Evolutionary conservation across 441 rosid genomes (phyloP).

Genomic region (Arabidopsis hybrid): DNA sequence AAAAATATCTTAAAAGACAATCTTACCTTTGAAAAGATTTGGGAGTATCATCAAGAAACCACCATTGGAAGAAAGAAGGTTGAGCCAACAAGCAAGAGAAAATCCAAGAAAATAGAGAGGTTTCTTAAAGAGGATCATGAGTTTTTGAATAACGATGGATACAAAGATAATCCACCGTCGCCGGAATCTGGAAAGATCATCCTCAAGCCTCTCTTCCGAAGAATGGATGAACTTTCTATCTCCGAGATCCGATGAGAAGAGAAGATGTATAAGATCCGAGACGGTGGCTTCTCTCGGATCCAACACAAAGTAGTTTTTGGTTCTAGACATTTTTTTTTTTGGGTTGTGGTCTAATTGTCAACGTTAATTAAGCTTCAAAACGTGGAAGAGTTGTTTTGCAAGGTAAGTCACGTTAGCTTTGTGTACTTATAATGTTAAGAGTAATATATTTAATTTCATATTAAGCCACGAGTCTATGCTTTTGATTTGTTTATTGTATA

Average conservation of each 20-base stretch:
- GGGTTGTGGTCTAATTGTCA: conserved; percentile 14
- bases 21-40: conserved; percentile 50
- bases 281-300: conserved; percentile 62
- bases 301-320: conserved; percentile 45
- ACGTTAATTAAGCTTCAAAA: conserved; percentile 21
- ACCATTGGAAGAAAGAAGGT: conserved; percentile 59
- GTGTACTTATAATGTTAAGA: conserved; percentile 26
- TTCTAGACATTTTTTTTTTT: conserved; percentile 22
- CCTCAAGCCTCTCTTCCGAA: conserved; percentile 33
- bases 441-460: conserved; percentile 8
- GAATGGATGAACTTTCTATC: conserved; percentile 51
- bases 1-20: neutral
- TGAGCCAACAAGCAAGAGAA: conserved; percentile 52
- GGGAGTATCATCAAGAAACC: conserved; percentile 50
- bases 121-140: conserved; percentile 41
- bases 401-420: conserved; percentile 36
- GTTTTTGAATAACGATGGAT: conserved; percentile 59
- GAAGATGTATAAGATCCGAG: conserved; percentile 50
- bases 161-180: conserved; percentile 74
- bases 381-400: conserved; percentile 38
- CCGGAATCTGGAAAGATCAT: conserved; percentile 38
- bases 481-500: conserved; percentile 6
- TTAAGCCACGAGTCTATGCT: conserved; percentile 19
- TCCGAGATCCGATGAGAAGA: conserved; percentile 50
- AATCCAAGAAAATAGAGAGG: conserved; percentile 54